Evolutionary conservation across 371 early-diverging fungal genomes (phyloP).

Genomic region (Syncephalastrum racemosum): DNA sequence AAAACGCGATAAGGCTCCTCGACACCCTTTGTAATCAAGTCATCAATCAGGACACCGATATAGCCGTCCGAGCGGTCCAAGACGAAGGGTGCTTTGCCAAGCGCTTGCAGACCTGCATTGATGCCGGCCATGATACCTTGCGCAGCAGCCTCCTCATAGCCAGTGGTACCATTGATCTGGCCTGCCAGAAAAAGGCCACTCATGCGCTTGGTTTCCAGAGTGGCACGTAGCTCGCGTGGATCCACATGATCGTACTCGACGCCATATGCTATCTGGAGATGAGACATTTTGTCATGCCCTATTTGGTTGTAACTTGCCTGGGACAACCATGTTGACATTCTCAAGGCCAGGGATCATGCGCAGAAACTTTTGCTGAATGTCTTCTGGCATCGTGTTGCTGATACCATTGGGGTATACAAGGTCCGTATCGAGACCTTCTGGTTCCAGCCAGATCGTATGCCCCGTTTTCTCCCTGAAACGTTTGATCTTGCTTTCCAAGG

Average conservation of each 20-base stretch:
- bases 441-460: constrained; percentile 84
- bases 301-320: constrained; percentile 35
- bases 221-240: constrained; percentile 77
- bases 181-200: constrained; percentile 81
- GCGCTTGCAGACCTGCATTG: constrained; percentile 70
- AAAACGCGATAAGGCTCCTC: constrained; percentile 87
- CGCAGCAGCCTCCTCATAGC: constrained; percentile 88
- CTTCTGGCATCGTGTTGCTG: constrained; percentile 82
- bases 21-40: constrained; percentile 82
- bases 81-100: constrained; percentile 56
- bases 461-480: constrained; percentile 66
- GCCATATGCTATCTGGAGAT: constrained; percentile 53
- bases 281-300: neutral
- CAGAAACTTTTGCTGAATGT: constrained; percentile 70
- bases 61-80: constrained; percentile 82
- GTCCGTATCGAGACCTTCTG: constrained; percentile 72
- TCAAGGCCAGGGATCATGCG: constrained; percentile 78
- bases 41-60: constrained; percentile 85
- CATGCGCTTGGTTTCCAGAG: constrained; percentile 78
- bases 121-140: constrained; percentile 87
- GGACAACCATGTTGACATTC: constrained; percentile 73
- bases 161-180: constrained; percentile 89
- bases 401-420: constrained; percentile 86
- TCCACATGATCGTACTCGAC: constrained; percentile 89
- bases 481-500: constrained; percentile 80